A percentile compares a stretch with the other conserved stretches of the same genome.
Conservation (phyloP, 2,329 filamentous ascomycete species). For the Massarina eburnea region DNA sequence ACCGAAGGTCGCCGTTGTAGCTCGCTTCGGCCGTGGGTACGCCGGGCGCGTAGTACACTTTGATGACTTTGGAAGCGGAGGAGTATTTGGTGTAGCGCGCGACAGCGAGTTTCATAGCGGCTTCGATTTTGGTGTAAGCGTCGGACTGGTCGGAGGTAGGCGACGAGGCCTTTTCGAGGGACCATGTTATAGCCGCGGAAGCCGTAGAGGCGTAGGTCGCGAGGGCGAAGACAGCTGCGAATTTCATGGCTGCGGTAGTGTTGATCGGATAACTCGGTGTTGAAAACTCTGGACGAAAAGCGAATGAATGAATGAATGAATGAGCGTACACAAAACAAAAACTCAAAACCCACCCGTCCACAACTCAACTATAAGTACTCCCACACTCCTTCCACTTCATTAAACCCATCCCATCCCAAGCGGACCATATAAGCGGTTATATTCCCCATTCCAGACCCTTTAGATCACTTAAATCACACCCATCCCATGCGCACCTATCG, state of each 20-base stretch:
- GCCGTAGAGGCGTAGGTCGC: conserved; percentile 22
- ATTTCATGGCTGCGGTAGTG: conserved; percentile 18
- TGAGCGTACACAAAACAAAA: background rate
- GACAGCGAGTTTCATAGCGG: conserved; percentile 34
- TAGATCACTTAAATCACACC: background rate
- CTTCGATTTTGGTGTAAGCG: conserved; percentile 35
- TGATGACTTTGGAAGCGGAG: conserved; percentile 27
- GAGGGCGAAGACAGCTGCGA: conserved; percentile 18
- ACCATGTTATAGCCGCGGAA: conserved; percentile 29
- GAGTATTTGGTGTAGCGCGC: conserved; percentile 27
- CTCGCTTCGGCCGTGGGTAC: conserved; percentile 39
- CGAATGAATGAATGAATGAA: background rate
- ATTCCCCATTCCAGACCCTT: background rate
- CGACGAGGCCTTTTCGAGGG: conserved; percentile 27
- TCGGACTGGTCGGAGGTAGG: conserved; percentile 36
- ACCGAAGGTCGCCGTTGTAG: conserved; percentile 39
- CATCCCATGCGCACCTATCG: background rate
- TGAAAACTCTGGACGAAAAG: background rate
- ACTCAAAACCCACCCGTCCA: background rate
- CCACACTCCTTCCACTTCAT: background rate
- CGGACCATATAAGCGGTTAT: background rate
- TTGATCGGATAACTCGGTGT: background rate
- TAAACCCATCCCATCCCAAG: background rate
- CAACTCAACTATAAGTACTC: too few species aligned
- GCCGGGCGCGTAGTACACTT: conserved; percentile 32